Evolutionary conservation across 495 filamentous ascomycete species (phyloP), one percentile per base, ranked within the genome.

Genomic region (Penicillium paradoxum): DNA sequence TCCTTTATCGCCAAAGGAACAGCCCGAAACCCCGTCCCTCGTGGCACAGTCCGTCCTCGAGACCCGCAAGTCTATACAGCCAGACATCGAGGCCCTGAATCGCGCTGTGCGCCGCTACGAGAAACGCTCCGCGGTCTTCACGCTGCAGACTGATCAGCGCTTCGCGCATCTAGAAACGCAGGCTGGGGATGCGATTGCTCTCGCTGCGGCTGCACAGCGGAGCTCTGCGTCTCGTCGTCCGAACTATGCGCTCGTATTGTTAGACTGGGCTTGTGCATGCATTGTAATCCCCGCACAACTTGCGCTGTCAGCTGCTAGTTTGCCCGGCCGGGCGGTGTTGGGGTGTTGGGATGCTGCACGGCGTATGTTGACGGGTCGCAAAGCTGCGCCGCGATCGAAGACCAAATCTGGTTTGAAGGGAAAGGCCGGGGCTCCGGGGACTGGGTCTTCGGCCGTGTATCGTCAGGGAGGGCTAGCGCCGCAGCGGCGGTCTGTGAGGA

Each of bases 71-170:
- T 68, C 68, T 13, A 66, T 93, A 17, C 87, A 90, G 36, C 84
- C 90, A 1, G 89, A 97, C 38, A 77, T 97, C 25, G 93, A 98
- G 56, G 89, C 90, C 4, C 71, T 98, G 32, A 92, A 88, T 53
- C 85, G 93, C 17, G 93, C 93, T 0, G 86, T 97, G 25, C 80
- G 93, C 13, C 83, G 90, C n/a, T 96, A 96, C 57, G 93, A 98
- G 72, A 97, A 96, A 66, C 86, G 90, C 51, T 83, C 85, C 10
- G 83, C 85, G 0, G 67, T 91, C 2, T 79, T 86, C 17, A 72
- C 83, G 0, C 76, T 84, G 47, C 84, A 91, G 55, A 92, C 83
- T 9, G 90, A 97, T 41, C 77, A 79, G 15, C 81, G 88, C 15
- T 78, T 97, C 32, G 74, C 77, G 21, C 78, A 82, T 21, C 70